phyloP scores from a whole-genome alignment of 192 early-diverging fungal species.

The Tieghemiomyces parasiticus region DNA sequence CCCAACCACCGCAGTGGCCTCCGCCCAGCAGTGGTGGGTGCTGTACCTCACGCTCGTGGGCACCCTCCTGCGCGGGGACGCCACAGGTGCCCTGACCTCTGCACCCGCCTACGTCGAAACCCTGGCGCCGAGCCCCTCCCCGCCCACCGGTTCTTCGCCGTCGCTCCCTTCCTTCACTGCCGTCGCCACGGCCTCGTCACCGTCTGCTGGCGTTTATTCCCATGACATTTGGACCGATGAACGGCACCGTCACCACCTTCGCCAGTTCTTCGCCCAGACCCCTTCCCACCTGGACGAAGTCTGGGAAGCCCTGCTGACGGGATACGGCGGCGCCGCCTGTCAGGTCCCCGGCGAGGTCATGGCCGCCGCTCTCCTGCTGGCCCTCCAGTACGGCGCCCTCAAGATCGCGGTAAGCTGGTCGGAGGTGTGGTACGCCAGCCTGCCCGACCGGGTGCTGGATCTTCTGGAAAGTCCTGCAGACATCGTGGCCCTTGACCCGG shows the following conservation, averaged over 20 bases:
- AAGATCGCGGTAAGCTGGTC: background rate
- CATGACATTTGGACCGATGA: background rate
- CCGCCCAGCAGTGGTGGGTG: slow-evolving; percentile 5
- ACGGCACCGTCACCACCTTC: too few species aligned
- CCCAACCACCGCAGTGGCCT: background rate
- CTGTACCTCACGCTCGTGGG: slow-evolving; percentile 8
- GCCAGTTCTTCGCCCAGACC: background rate
- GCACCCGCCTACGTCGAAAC: background rate
- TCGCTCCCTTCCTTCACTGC: background rate
- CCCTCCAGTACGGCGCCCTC: background rate
- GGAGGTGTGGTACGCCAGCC: background rate
- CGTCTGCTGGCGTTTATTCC: background rate
- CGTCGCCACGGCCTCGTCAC: background rate
- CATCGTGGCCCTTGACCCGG: background rate
- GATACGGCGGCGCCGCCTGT: background rate
- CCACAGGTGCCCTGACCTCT: background rate
- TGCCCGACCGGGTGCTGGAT: slow-evolving; percentile 7
- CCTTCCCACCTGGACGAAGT: slow-evolving; percentile 5
- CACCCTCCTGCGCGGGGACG: background rate
- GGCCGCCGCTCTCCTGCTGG: background rate
- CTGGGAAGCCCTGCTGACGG: background rate
- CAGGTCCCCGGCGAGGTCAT: slow-evolving; percentile 2
- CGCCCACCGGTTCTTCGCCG: background rate
- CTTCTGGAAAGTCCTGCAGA: slow-evolving; percentile 3
- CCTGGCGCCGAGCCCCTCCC: background rate